Conservation (phyloP, 139 green algal genomes). For the Chlorella sp. region DNA sequence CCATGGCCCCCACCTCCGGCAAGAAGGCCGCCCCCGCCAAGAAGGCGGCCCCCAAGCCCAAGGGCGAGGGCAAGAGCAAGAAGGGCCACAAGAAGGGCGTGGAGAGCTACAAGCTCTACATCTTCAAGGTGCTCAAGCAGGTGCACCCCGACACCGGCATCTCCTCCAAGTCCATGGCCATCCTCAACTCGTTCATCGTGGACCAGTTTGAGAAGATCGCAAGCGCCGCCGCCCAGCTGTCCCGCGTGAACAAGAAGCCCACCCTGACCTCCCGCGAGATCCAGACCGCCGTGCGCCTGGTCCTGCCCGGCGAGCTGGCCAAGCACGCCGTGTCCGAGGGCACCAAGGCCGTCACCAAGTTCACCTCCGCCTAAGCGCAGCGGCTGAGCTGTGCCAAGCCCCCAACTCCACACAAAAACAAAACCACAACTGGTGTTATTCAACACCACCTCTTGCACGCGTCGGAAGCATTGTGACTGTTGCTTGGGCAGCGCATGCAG, state of each 20-base stretch:
- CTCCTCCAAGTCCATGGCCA: conserved; percentile 94
- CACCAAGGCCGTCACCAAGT: conserved; percentile 95
- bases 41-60: no score
- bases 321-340: conserved; percentile 77
- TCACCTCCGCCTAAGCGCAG: conserved; percentile 29
- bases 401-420: no score
- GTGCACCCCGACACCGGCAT: conserved; percentile 98
- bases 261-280: conserved; percentile 91
- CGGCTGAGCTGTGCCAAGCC: no score
- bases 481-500: no score
- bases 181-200: conserved; percentile 96
- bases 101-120: conserved; percentile 98
- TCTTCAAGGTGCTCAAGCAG: conserved; percentile 98
- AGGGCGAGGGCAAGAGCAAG: no score
- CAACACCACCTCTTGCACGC: no score
- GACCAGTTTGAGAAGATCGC: conserved; percentile 89
- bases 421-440: no score
- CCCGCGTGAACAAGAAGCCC: conserved; percentile 88
- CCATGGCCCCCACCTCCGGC: no score
- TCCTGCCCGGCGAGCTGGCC: conserved; percentile 73
- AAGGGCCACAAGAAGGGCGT: no score
- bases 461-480: no score
- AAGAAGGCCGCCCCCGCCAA: no score
- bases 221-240: conserved; percentile 72
- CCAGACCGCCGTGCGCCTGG: conserved; percentile 86